Evolutionary conservation across 2,329 filamentous ascomycete genomes (phyloP).

Genomic region (Exophiala lecanii-corni): DNA sequence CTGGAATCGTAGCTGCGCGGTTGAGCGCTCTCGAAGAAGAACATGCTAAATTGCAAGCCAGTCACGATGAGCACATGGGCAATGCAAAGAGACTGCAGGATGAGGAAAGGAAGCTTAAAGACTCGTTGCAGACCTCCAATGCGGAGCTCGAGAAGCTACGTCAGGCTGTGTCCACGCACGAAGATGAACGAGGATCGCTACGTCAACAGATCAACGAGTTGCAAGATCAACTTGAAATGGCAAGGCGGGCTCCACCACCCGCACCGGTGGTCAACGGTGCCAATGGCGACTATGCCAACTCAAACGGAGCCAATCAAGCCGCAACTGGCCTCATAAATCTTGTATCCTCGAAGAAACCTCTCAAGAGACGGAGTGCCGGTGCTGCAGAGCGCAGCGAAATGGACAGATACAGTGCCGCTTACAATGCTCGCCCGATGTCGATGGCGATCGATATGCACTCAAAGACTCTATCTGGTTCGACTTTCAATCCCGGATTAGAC

Average conservation of each 20-base stretch:
- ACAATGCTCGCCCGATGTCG: slow-evolving; percentile 91
- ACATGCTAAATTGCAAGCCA: slow-evolving; percentile 84
- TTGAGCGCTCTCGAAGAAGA: slow-evolving; percentile 90
- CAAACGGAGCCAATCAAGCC: slow-evolving; percentile 56
- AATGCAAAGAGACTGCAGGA: slow-evolving; percentile 94
- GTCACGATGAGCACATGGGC: slow-evolving; percentile 81
- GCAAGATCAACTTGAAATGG: slow-evolving; percentile 85
- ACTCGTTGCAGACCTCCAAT: slow-evolving; percentile 73
- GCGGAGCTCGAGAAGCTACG: slow-evolving; percentile 76
- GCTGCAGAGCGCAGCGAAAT: slow-evolving; percentile 71
- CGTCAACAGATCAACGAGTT: slow-evolving; percentile 85
- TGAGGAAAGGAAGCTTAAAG: slow-evolving; percentile 80
- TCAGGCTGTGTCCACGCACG: slow-evolving; percentile 67
- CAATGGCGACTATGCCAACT: slow-evolving; percentile 49
- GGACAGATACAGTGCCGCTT: slow-evolving; percentile 86
- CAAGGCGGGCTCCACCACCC: slow-evolving; percentile 67
- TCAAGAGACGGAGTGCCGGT: slow-evolving; percentile 78
- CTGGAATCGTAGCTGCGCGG: slow-evolving; percentile 87
- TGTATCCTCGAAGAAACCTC: slow-evolving; percentile 94
- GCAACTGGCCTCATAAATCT: slow-evolving; percentile 86
- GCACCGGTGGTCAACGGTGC: slow-evolving; percentile 49
- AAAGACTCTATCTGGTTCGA: slow-evolving; percentile 68
- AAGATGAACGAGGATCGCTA: slow-evolving; percentile 79
- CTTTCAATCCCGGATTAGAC: slow-evolving; percentile 76
- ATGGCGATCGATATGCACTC: slow-evolving; percentile 76